These are phyloP conservation scores for Leptodontidium sp. DNA, from an alignment of 2,329 filamentous ascomycete genomes.

Conservation along the genomic window DNA sequence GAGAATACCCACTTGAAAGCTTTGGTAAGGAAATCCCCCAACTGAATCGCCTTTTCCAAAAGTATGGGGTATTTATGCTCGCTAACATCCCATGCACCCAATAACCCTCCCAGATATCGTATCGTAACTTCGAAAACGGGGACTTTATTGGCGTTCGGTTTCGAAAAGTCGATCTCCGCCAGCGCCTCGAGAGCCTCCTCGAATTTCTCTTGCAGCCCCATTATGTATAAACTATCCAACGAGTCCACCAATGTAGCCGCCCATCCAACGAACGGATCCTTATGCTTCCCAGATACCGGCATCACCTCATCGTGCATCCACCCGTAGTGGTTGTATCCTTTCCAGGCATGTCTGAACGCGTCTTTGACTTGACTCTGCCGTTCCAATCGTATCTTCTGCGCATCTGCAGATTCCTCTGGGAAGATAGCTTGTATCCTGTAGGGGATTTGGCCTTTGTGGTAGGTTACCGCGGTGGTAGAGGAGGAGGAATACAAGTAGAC, in stretches of 20 bases:
- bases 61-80: slow-evolving; percentile 41
- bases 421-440: slow-evolving; percentile 40
- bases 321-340: slow-evolving; percentile 79
- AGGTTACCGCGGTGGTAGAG: neutral
- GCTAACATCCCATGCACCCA: slow-evolving; percentile 49
- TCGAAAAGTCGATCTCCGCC: slow-evolving; percentile 59
- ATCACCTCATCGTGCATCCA: slow-evolving; percentile 86
- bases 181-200: slow-evolving; percentile 67
- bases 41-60: slow-evolving; percentile 43
- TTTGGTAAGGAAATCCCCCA: slow-evolving; percentile 46
- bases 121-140: slow-evolving; percentile 52
- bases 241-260: slow-evolving; percentile 84
- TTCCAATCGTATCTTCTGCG: slow-evolving; percentile 25
- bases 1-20: slow-evolving; percentile 51
- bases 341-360: slow-evolving; percentile 64
- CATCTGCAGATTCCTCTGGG: slow-evolving; percentile 22
- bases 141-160: slow-evolving; percentile 33
- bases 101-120: slow-evolving; percentile 49
- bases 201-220: slow-evolving; percentile 80
- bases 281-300: slow-evolving; percentile 71
- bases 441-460: neutral
- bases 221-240: slow-evolving; percentile 85
- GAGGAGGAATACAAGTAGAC: slow-evolving; percentile 6
- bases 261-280: slow-evolving; percentile 90
- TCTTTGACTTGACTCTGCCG: slow-evolving; percentile 37